A percentile compares a stretch with the other conserved stretches of the same genome.
Evolutionary conservation across 1,139 yeast species (phyloP).

Genomic region (Saccharomyces uvarum): DNA sequence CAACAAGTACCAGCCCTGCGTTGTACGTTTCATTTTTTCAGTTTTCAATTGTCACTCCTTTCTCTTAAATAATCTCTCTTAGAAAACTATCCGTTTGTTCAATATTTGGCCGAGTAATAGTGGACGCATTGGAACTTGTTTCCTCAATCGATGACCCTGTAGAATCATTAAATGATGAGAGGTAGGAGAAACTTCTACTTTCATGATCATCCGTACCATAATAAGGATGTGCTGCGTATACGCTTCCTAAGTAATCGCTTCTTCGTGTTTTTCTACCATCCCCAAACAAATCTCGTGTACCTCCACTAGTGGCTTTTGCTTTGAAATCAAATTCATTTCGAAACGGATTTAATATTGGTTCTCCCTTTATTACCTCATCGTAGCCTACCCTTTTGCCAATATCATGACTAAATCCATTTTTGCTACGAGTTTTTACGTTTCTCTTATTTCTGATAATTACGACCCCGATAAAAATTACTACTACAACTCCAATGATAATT

Average conservation of each 20-base stretch:
- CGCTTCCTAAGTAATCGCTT: background rate
- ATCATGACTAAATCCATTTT: conserved; percentile 1
- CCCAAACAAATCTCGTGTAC: background rate
- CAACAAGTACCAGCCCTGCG: background rate
- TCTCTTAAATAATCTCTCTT: background rate
- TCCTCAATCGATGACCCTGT: background rate
- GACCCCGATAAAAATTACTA: conserved; percentile 4
- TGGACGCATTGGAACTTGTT: background rate
- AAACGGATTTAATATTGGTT: conserved; percentile 7
- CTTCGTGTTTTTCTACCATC: background rate
- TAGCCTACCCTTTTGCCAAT: conserved; percentile 1
- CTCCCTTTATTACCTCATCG: background rate
- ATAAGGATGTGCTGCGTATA: background rate
- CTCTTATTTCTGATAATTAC: background rate
- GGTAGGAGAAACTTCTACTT: background rate
- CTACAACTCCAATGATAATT: background rate
- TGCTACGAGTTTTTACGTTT: background rate
- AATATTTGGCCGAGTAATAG: background rate
- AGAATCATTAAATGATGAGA: background rate
- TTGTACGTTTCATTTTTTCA: no score
- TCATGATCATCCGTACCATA: background rate
- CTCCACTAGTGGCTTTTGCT: background rate
- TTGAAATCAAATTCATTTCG: conserved; percentile 8
- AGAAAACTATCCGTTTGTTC: background rate
- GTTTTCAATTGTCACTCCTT: background rate